phyloP scores from a whole-genome alignment of 169 alveolate genomes.

The Plasmodium adleri region DNA sequence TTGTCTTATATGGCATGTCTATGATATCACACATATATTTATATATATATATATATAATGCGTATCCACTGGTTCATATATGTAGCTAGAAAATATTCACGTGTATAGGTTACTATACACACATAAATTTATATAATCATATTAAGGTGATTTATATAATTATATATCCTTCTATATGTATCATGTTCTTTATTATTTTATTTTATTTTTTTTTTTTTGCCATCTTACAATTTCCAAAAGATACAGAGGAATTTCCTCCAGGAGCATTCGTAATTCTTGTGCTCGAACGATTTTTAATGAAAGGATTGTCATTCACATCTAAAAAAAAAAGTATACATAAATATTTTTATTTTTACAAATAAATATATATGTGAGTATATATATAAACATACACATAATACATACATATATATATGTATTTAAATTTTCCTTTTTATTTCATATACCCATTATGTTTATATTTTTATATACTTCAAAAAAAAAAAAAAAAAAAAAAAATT shows the following conservation, averaged over 20 bases:
- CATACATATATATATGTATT: too few species aligned
- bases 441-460: too few species aligned
- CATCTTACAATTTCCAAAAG: slow-evolving; percentile 69
- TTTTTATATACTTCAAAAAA: too few species aligned
- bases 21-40: background rate
- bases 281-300: slow-evolving; percentile 57
- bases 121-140: too few species aligned
- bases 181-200: background rate
- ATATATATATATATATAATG: background rate
- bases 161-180: too few species aligned
- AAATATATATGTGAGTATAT: background rate
- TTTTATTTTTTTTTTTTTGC: background rate
- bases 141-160: too few species aligned
- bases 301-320: slow-evolving; percentile 72
- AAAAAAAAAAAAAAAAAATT: too few species aligned
- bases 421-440: too few species aligned
- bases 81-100: too few species aligned
- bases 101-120: too few species aligned
- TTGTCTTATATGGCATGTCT: background rate
- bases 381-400: background rate
- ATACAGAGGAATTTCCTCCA: slow-evolving; percentile 67
- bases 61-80: too few species aligned
- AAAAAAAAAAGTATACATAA: slow-evolving; percentile 2
- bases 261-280: slow-evolving; percentile 63
- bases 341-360: background rate